Evolutionary conservation across 179 eudicot genomes (phyloP), one percentile per base, ranked within the genome.

Genomic region (Nepenthes alata): DNA sequence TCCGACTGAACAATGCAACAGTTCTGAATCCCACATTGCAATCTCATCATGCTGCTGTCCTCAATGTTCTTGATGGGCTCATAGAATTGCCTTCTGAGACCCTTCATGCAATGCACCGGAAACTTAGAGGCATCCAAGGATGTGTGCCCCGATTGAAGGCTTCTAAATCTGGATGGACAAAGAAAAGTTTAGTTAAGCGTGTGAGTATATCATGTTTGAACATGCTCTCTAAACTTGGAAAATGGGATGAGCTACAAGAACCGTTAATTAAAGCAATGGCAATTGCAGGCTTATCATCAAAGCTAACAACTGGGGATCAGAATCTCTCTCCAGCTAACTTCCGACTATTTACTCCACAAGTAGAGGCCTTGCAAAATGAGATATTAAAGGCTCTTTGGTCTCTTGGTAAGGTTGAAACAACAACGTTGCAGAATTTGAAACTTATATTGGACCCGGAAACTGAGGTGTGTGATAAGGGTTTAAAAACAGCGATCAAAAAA

Each of bases 201-300:
- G 61, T 91, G 58, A 73, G 69, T 57, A 69, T 66, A 11, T 15
- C 47, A 63, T 82, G 71, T 57, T 59, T 62, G 39, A 39, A 54
- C 25, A 75, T 77, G 78, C 72, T 88, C 10, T 67, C 74, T 13
- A 67, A 74, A 62, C 77, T 76, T 70, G 78, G 67, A 35, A 80
- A 80, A 47, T 62, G 55, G 34, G 82, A 72, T 76, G 77, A 69
- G 60, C 75, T 81, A 39, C 85, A 35, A 49, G 78, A 76, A 67
- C 76, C 83, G 39, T 71, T 91, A 55, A 76, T 68, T 59, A 83
- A 81, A 78, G 94, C 97, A 60, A 70, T 88, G 83, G 82, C 79
- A 53, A 81, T 88, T 64, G 89, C 87, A 16, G 55, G 73, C 61
- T 79, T 91, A 66, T 71, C 67, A 1, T 56, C 66, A 15, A 82